A percentile compares a stretch with the other conserved stretches of the same genome.
Evolutionary conservation across 2,329 filamentous ascomycete species (phyloP).

Genomic region (Claviceps paspali): DNA sequence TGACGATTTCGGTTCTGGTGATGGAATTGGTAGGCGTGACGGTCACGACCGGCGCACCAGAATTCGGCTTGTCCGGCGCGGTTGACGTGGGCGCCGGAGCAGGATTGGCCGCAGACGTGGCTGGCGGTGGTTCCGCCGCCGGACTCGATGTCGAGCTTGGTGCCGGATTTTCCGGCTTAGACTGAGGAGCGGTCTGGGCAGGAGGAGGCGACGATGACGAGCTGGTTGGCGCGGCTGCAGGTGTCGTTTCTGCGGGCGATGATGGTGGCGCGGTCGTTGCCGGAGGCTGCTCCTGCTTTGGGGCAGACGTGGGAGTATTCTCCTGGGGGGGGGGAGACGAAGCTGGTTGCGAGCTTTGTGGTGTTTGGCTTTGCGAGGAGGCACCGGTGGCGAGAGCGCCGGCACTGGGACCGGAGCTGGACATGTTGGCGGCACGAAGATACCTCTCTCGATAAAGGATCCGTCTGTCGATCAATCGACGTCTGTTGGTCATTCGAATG

Average conservation of each 20-base stretch:
- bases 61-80: conserved; percentile 6
- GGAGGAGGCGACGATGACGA: neutral
- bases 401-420: neutral
- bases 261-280: neutral
- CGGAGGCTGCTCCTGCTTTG: too few relatives aligned
- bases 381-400: conserved; percentile 12
- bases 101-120: conserved; percentile 1
- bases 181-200: too few relatives aligned
- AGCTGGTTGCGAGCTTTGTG: neutral
- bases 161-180: too few relatives aligned
- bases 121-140: conserved; percentile 2
- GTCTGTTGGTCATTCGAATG: conserved; percentile 14
- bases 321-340: neutral
- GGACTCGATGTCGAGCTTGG: neutral
- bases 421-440: conserved; percentile 4
- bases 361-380: conserved; percentile 3
- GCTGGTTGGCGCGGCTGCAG: neutral
- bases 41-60: conserved; percentile 11
- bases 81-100: conserved; percentile 4
- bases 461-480: conserved; percentile 17
- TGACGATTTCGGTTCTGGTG: too few relatives aligned
- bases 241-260: neutral
- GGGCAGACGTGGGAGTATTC: too few relatives aligned
- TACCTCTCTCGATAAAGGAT: conserved; percentile 1
- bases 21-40: conserved; percentile 8